phyloP scores from a whole-genome alignment of 352 stramenopile species.

The Phytopythium mirpurense region DNA sequence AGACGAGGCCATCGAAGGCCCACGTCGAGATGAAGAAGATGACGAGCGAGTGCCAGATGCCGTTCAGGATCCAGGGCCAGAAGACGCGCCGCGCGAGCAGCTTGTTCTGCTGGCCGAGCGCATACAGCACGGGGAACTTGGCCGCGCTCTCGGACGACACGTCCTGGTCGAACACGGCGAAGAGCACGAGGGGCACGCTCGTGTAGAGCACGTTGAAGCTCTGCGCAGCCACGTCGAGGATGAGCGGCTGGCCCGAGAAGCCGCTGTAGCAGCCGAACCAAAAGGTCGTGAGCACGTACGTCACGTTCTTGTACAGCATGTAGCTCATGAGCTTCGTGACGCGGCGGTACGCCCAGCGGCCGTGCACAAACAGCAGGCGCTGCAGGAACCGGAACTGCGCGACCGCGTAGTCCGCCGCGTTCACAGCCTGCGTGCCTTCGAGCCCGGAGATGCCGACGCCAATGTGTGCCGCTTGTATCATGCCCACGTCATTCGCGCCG shows the following conservation, averaged over 20 bases:
- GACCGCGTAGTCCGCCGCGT: conserved; percentile 92
- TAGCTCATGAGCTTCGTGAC: conserved; percentile 92
- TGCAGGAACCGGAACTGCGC: conserved; percentile 93
- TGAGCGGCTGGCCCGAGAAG: conserved; percentile 75
- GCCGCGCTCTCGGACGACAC: conserved; percentile 58
- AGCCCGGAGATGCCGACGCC: conserved; percentile 91
- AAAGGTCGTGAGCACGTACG: conserved; percentile 79
- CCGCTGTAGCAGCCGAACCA: conserved; percentile 80
- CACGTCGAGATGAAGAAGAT: conserved; percentile 80
- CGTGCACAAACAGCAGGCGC: conserved; percentile 90
- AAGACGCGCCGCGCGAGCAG: conserved; percentile 58
- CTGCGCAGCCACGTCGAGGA: conserved; percentile 71
- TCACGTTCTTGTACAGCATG: conserved; percentile 95
- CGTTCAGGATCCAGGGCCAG: conserved; percentile 80
- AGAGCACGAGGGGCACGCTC: conserved; percentile 65
- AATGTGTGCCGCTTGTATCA: conserved; percentile 92
- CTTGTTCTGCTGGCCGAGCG: conserved; percentile 63
- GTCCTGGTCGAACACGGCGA: conserved; percentile 77
- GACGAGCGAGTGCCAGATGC: conserved; percentile 76
- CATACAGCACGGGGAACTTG: conserved; percentile 63
- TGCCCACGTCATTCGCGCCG: conserved; percentile 95
- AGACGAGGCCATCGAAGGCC: conserved; percentile 42
- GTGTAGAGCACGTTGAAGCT: conserved; percentile 85
- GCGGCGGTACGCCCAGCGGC: conserved; percentile 90
- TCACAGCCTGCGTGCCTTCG: conserved; percentile 91